Evolutionary conservation across 2,329 filamentous ascomycete genomes (phyloP).

Genomic region (Chrysosphaeria jannelii): DNA sequence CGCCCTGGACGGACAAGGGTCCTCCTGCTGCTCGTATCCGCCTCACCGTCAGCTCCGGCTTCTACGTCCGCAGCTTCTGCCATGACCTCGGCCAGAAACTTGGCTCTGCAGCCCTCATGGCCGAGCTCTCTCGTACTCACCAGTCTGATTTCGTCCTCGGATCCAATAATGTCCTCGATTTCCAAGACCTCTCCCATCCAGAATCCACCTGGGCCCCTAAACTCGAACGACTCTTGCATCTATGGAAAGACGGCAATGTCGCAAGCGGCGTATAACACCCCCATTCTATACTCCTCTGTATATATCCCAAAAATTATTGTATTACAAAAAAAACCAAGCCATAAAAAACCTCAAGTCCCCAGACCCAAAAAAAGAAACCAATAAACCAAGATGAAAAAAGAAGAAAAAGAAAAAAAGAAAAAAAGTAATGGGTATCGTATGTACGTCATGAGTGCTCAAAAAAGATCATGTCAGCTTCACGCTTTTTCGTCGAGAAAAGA

Average conservation of each 20-base stretch:
- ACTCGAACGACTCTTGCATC: conserved; percentile 23
- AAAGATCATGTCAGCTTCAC: too few species aligned
- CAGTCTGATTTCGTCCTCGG: conserved; percentile 57
- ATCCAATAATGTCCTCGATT: conserved; percentile 44
- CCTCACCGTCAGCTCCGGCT: conserved; percentile 83
- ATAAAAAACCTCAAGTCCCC: not conserved
- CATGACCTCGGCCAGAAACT: conserved; percentile 72
- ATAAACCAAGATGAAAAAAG: not conserved
- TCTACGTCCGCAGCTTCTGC: conserved; percentile 83
- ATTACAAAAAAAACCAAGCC: not conserved
- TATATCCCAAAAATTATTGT: too few species aligned
- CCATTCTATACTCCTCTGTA: too few species aligned
- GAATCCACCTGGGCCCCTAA: conserved; percentile 62
- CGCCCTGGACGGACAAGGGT: conserved; percentile 26
- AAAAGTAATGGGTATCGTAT: too few species aligned
- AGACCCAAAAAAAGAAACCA: not conserved
- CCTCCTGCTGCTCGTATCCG: conserved; percentile 56
- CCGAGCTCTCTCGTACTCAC: conserved; percentile 46
- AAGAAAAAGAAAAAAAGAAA: too few species aligned
- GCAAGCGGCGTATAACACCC: conserved; percentile 1
- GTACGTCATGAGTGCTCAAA: too few species aligned
- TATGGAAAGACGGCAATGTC: conserved; percentile 6
- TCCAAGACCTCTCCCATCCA: conserved; percentile 41
- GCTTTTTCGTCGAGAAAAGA: too few species aligned
- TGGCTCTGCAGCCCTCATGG: conserved; percentile 61